Evolutionary conservation across 23 red algal genomes (phyloP).

Genomic region (Cyanidium caldarium): DNA sequence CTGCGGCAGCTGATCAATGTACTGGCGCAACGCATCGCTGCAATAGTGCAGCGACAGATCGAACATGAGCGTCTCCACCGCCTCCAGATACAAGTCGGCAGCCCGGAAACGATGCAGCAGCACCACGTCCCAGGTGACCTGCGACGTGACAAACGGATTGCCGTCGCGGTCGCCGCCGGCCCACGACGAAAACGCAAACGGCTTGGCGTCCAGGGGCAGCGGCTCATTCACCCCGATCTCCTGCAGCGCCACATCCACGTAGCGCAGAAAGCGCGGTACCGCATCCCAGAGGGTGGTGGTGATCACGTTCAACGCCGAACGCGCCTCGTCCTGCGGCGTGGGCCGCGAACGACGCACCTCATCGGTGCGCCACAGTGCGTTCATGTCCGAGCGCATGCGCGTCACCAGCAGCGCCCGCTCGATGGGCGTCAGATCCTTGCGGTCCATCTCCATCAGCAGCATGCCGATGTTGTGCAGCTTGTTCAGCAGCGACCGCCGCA

Average conservation of each 20-base stretch:
- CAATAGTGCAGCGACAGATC: slow-evolving; percentile 90
- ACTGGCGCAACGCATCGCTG: slow-evolving; percentile 60
- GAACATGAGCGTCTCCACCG: slow-evolving; percentile 78
- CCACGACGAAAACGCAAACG: slow-evolving; percentile 88
- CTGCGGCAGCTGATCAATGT: slow-evolving; percentile 36
- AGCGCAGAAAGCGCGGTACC: slow-evolving; percentile 48
- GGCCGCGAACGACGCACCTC: slow-evolving; percentile 83
- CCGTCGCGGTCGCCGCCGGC: slow-evolving; percentile 97
- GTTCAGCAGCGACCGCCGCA: slow-evolving; percentile 56
- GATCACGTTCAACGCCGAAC: slow-evolving; percentile 68
- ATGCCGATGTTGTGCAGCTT: slow-evolving; percentile 79
- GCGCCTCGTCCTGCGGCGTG: slow-evolving; percentile 84
- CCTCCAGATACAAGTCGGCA: slow-evolving; percentile 45
- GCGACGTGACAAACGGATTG: slow-evolving; percentile 88
- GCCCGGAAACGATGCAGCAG: slow-evolving; percentile 70
- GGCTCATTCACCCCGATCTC: slow-evolving; percentile 20
- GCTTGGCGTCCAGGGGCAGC: slow-evolving; percentile 57
- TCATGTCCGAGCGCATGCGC: slow-evolving; percentile 18
- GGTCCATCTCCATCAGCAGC: slow-evolving; percentile 45
- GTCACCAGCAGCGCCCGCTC: slow-evolving; percentile 26
- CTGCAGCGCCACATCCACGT: slow-evolving; percentile 44
- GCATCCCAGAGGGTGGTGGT: slow-evolving; percentile 89
- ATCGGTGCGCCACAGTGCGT: slow-evolving; percentile 71
- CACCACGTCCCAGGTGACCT: slow-evolving; percentile 65
- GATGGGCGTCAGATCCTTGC: slow-evolving; percentile 46